These are phyloP conservation scores for Lactarius tabidus DNA, from an alignment of 768 basidiomycete species.

Conservation along the genomic window DNA sequence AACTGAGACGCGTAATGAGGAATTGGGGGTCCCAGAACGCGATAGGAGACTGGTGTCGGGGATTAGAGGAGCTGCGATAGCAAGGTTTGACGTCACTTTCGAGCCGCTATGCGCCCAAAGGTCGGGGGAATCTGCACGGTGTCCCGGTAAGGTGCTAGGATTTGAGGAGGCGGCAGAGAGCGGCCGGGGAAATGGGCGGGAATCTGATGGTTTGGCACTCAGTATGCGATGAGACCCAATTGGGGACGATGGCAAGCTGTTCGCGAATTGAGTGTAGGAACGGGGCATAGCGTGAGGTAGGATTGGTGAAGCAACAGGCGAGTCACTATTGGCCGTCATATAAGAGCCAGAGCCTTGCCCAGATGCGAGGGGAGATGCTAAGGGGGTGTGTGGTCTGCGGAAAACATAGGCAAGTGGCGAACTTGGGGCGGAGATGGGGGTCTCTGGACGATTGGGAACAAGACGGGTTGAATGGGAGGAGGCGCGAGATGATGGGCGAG, in stretches of 20 bases:
- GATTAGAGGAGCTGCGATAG: constrained; percentile 86
- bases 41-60: constrained; percentile 56
- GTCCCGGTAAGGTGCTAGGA: constrained; percentile 46
- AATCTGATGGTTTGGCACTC: constrained; percentile 87
- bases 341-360: constrained; percentile 50
- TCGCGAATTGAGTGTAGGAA: constrained; percentile 59
- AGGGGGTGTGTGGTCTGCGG: constrained; percentile 75
- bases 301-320: constrained; percentile 65
- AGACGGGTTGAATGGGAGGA: constrained; percentile 65
- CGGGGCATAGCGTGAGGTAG: constrained; percentile 55
- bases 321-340: constrained; percentile 49
- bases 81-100: constrained; percentile 76
- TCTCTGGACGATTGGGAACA: constrained; percentile 64
- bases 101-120: constrained; percentile 75
- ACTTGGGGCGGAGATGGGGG: constrained; percentile 67
- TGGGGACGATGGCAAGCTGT: constrained; percentile 80
- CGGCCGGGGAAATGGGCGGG: constrained; percentile 79
- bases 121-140: constrained; percentile 77
- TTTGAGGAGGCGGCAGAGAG: constrained; percentile 68
- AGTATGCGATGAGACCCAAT: constrained; percentile 80
- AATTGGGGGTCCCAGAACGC: constrained; percentile 65
- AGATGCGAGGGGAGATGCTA: constrained; percentile 70
- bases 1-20: constrained; percentile 60
- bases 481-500: constrained; percentile 76
- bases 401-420: constrained; percentile 75